A percentile compares a stretch with the other conserved stretches of the same genome.
Evolutionary conservation across 2,329 filamentous ascomycete genomes (phyloP).

Genomic region (Aspergillus sp.): DNA sequence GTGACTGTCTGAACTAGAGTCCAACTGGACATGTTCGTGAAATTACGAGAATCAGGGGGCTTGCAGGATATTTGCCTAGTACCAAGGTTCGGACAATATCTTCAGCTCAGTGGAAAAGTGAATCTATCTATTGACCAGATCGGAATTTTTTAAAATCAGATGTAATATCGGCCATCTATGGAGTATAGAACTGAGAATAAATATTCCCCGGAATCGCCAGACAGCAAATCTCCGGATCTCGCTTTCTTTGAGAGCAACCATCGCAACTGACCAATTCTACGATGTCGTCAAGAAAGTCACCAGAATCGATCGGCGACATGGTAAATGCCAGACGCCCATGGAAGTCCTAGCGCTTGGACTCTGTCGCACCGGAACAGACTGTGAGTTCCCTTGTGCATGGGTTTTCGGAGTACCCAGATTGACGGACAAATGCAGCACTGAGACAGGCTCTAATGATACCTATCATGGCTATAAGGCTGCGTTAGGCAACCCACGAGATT

Average conservation of each 20-base stretch:
- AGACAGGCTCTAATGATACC: slow-evolving; percentile 46
- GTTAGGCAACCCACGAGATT: slow-evolving; percentile 49
- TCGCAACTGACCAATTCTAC: background rate
- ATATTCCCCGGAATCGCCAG: too few relatives aligned
- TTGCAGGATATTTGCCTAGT: too few relatives aligned
- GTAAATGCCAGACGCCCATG: slow-evolving; percentile 50
- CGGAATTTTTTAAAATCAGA: too few relatives aligned
- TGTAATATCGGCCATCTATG: too few relatives aligned
- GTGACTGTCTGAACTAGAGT: too few relatives aligned
- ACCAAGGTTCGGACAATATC: too few relatives aligned
- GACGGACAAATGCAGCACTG: slow-evolving; percentile 39
- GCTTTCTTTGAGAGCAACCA: background rate
- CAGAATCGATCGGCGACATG: slow-evolving; percentile 3
- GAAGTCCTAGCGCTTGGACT: slow-evolving; percentile 59
- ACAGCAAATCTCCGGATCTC: too few relatives aligned
- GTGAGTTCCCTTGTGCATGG: slow-evolving; percentile 32
- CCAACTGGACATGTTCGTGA: too few relatives aligned
- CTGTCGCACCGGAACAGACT: slow-evolving; percentile 59
- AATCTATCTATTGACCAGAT: too few relatives aligned
- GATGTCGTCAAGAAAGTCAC: slow-evolving; percentile 1
- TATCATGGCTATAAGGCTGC: slow-evolving; percentile 60
- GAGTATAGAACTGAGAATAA: too few relatives aligned
- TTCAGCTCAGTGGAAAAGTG: too few relatives aligned
- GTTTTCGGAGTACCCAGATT: background rate
- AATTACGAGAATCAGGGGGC: too few relatives aligned